These are phyloP conservation scores for Cladorrhinum sp. DNA, from an alignment of 2,329 filamentous ascomycete genomes.

Conservation along the genomic window DNA sequence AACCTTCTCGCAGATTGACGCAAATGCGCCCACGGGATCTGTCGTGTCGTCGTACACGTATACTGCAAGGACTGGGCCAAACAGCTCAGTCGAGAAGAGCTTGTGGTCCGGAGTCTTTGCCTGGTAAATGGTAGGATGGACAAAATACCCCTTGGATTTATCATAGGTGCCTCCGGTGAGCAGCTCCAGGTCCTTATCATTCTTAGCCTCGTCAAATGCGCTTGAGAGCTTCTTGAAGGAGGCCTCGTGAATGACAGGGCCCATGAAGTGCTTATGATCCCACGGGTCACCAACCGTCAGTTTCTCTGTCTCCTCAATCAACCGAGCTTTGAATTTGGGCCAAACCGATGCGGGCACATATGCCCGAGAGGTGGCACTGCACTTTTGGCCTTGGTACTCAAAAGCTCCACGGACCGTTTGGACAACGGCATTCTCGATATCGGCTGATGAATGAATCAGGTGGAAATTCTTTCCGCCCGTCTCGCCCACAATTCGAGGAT, in stretches of 20 bases:
- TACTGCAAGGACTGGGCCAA: constrained; percentile 45
- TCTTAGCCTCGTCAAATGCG: constrained; percentile 45
- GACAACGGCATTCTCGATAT: constrained; percentile 44
- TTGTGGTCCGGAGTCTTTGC: constrained; percentile 41
- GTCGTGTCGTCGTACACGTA: constrained; percentile 48
- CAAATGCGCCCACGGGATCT: constrained; percentile 41
- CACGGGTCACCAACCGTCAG: constrained; percentile 33
- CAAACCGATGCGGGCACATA: constrained; percentile 52
- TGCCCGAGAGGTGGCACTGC: constrained; percentile 48
- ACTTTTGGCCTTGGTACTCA: constrained; percentile 52
- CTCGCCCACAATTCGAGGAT: constrained; percentile 54
- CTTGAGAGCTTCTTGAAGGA: constrained; percentile 45
- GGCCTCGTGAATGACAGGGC: constrained; percentile 47
- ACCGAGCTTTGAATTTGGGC: constrained; percentile 38
- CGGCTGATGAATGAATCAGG: constrained; percentile 45
- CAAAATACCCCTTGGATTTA: constrained; percentile 41
- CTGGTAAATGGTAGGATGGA: constrained; percentile 47
- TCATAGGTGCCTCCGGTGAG: constrained; percentile 45
- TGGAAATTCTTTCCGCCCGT: constrained; percentile 55
- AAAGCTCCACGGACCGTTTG: constrained; percentile 48
- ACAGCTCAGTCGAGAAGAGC: constrained; percentile 47
- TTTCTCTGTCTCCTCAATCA: constrained; percentile 37
- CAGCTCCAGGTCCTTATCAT: constrained; percentile 41
- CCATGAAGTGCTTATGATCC: constrained; percentile 40
- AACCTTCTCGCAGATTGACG: constrained; percentile 58